Evolutionary conservation across 2,329 filamentous ascomycete species (phyloP).

Genomic region (Elsinoe fawcettii): DNA sequence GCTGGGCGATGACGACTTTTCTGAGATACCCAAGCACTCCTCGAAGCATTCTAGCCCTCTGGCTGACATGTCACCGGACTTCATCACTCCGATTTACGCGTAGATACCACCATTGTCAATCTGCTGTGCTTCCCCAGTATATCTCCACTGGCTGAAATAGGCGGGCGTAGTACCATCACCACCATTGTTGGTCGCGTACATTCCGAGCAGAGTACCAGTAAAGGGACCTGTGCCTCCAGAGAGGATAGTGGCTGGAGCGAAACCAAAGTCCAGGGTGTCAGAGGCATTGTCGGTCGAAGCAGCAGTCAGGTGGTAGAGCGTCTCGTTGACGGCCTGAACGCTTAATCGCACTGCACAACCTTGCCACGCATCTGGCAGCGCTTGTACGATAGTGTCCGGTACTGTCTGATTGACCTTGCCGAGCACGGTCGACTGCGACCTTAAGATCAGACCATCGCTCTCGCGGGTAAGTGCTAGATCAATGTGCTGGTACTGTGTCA

Average conservation of each 20-base stretch:
- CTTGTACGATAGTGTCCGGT: slow-evolving; percentile 30
- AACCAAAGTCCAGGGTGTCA: slow-evolving; percentile 21
- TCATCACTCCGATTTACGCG: too few species aligned
- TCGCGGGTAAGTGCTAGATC: slow-evolving; percentile 32
- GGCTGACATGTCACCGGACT: too few species aligned
- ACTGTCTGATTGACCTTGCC: slow-evolving; percentile 35
- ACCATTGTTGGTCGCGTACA: slow-evolving; percentile 49
- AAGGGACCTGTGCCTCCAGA: slow-evolving; percentile 22
- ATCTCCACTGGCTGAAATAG: slow-evolving; percentile 44
- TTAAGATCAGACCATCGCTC: slow-evolving; percentile 35
- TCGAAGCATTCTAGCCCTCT: too few species aligned
- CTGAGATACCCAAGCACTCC: too few species aligned
- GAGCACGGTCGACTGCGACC: slow-evolving; percentile 33
- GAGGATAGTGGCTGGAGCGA: slow-evolving; percentile 26
- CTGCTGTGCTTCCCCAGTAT: slow-evolving; percentile 33
- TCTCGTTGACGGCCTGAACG: slow-evolving; percentile 39
- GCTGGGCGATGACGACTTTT: slow-evolving; percentile 5
- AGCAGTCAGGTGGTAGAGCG: slow-evolving; percentile 36
- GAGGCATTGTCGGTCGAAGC: slow-evolving; percentile 20
- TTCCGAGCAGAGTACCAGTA: slow-evolving; percentile 40
- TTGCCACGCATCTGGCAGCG: slow-evolving; percentile 36
- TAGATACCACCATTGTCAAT: not conserved
- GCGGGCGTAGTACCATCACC: slow-evolving; percentile 37
- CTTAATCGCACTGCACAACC: slow-evolving; percentile 32
- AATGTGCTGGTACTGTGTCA: slow-evolving; percentile 48